Base-by-base conservation (phyloP, 208 protist genomes). In the Crithidia brevicula region DNA sequence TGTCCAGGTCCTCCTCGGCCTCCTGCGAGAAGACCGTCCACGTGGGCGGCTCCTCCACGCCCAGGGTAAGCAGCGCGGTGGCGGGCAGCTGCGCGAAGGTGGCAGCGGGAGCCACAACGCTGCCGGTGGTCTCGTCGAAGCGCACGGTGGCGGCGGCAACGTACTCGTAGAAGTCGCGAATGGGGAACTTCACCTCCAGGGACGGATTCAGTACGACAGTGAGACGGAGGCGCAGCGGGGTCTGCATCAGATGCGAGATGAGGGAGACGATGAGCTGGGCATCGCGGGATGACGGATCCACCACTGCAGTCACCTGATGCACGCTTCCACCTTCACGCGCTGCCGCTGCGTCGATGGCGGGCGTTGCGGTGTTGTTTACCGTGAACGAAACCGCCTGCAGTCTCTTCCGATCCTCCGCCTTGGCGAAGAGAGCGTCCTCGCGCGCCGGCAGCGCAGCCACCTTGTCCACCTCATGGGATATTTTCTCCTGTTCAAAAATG, bases 1-100 rank as follows among this genome's bases (percentile, higher is more conserved):
- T 99, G 82, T 99, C 98, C 36, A 99, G 73, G 73, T 99, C 98
- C 60, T 95, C 76, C 62, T 84, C 74, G 1, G 95, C 82, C 3
- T 79, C 74, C 25, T 83, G 65, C 4, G 86, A 67, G 61, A 96
- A 87, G 5, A 98, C 83, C 3, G 94, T 83, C 95, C 95, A 98
- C 38, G 87, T 79, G 36, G 96, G 78, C 31, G 96, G 93, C 38
- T 93, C 86, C 20, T 98, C 93, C 9, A 99, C 58, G 56, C 83
- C 86, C 1, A 99, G 63, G 9, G 89, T 92, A 40, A 94, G 73
- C 9, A 92, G 40, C 63, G 81, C 68, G 46, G 72, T 23, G 15
- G 72, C 42, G 10, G 92, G 89, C 45, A 96, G 49, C 8, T 69
- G 60, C 20, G 71, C 36, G 69, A 96, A 89, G 34, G 78, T 33